Evolutionary conservation across 306 rosid species (phyloP), one percentile per base, ranked within the genome.

Genomic region (Amphicarpaea edgeworthii): DNA sequence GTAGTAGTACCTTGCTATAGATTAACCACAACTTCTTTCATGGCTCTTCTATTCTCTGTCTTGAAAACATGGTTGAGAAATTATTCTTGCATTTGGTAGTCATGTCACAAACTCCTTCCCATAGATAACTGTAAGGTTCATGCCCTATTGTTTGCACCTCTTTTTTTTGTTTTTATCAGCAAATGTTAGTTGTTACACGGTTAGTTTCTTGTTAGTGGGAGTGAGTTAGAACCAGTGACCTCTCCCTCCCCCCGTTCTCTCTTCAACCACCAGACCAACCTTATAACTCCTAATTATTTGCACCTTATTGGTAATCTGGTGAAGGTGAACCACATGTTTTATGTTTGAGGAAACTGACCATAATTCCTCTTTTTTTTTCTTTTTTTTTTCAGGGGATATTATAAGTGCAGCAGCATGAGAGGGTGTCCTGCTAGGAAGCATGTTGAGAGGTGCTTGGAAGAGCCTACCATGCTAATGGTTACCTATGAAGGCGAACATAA

Each of bases 341-440:
- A 73, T 55, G 8, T 55, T 16, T 34, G 80, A 69, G 45, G 70
- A 83, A 73, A 59, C 46, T n/a, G 62, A 80, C 40, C 57, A 53
- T 62, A 41, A 20, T 50, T 49, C 58, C 65, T 55, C 43, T 8
- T 32, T 4, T 17, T 72, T 47, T 6, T 80, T 59, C 12, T 32
- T 4, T 17, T 72, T 47, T 6, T 80, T 59, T 86, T 80, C 85
- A 96, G 99, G 96, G 99, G 99, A 68, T 96, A 96, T 85, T 96
- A 96, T 51, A 96, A 96, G 81, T 96, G 99, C 81, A 96, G 99
- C 88, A 96, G 99, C 93, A 96, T 96, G 98, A 89, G 99, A 85
- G 99, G 99, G 24, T 96, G 99, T 75, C 99, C 99, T 16, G 99
- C 99, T 12, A 96, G 99, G 86, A 96, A 96, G 85, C 99, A 96